These are phyloP conservation scores for Herpomyces periplanetae DNA, from an alignment of 2,329 filamentous ascomycete species.

Conservation along the genomic window DNA sequence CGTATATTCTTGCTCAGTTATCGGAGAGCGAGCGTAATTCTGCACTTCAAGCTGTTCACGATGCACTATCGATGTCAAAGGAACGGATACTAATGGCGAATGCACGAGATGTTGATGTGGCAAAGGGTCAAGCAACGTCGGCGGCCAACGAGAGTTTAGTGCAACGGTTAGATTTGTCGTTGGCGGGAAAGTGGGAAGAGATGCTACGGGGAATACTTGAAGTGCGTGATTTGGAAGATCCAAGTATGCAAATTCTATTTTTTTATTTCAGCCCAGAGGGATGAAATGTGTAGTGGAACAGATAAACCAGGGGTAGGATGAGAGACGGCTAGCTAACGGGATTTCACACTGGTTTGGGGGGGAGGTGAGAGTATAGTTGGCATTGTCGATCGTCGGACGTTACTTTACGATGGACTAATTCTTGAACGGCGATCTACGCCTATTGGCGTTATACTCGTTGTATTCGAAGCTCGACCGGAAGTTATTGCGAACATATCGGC, in stretches of 20 bases:
- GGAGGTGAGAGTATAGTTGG: slow-evolving; percentile 39
- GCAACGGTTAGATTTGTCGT: slow-evolving; percentile 48
- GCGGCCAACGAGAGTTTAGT: slow-evolving; percentile 41
- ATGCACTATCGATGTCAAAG: slow-evolving; percentile 25
- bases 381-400: slow-evolving; percentile 39
- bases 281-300: slow-evolving; percentile 1
- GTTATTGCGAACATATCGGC: slow-evolving; percentile 95
- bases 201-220: slow-evolving; percentile 86
- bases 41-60: slow-evolving; percentile 44
- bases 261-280: slow-evolving; percentile 1
- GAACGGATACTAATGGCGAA: slow-evolving; percentile 55
- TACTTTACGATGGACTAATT: slow-evolving; percentile 45
- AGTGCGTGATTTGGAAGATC: slow-evolving; percentile 46
- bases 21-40: slow-evolving; percentile 35
- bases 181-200: slow-evolving; percentile 73
- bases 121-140: slow-evolving; percentile 31
- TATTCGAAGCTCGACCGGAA: slow-evolving; percentile 87
- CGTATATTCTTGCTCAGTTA: slow-evolving; percentile 42
- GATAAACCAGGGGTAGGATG: background rate
- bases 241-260: slow-evolving; percentile 16
- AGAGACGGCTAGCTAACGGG: slow-evolving; percentile 1
- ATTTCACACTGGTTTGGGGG: no score
- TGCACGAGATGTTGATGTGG: slow-evolving; percentile 33
- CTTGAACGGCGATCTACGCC: slow-evolving; percentile 68
- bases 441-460: slow-evolving; percentile 87